Evolutionary conservation across 1,284 basidiomycete genomes (phyloP), one percentile per base, ranked within the genome.

Genomic region (Sporisorium graminicola): DNA sequence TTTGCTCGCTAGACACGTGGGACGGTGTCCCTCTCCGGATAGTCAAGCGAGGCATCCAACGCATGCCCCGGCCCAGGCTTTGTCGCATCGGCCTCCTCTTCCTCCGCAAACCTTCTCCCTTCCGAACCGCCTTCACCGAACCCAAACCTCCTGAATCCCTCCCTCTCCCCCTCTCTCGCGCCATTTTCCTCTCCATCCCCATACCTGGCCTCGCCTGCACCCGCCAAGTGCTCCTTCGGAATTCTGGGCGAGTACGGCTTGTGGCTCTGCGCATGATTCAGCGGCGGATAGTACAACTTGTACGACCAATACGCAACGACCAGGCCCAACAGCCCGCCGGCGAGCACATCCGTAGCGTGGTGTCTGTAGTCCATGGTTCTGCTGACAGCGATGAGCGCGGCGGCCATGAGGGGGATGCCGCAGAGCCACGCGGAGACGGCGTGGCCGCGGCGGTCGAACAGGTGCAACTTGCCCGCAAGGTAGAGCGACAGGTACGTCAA

Each of bases 401-500:
- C 95, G 16, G 89, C 94, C 35, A 91, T 87, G 53, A 96, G 89
- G 0, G 95, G 95, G 0, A 90, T 87, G 2, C 94, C 83, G 0
- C 91, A 89, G 31, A 95, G 86, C 94, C 95, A 98, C 7, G 92
- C 91, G 81, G 95, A 94, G 82, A 93, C 91, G 31, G 92, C 88
- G 86, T 94, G 90, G 4, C 94, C 94, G 46, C 91, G 89, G 2
- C 88, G 87, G 84, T 97, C 94, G 78, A 94, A 97, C 12, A 98
- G 87, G 83, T 96, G 95, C 80, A 97, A 87, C 86, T 98, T 98
- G 5, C 94, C 71, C 2, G 73, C 78, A 10, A 85, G 52, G 85
- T 96, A 98, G 74, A 94, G 92, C 5, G 92, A 88, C 37, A 99
- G 88, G 87, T 95, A 98, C 2, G 93, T 93, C 4, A 98, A 88